These are phyloP conservation scores for Stephania yunnanensis DNA, from an alignment of 164 flowering plant species.

Conservation along the genomic window DNA sequence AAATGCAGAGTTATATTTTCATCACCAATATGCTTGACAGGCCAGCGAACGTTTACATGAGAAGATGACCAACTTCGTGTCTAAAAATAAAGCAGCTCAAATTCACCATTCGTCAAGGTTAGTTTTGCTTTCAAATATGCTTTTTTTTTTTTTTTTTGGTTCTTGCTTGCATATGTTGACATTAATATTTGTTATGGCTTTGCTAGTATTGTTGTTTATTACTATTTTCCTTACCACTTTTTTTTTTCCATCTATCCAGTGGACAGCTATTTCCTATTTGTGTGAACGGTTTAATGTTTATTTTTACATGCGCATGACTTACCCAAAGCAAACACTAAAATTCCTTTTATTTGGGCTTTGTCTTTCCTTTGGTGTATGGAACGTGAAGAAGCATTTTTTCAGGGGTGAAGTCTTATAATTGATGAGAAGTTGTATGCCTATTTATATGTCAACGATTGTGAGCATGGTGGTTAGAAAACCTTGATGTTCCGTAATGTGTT, in stretches of 20 bases:
- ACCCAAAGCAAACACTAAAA: not conserved
- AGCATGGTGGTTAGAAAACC: not conserved
- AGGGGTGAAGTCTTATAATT: not conserved
- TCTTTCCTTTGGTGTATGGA: not conserved
- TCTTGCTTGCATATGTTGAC: too few species aligned
- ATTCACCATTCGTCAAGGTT: conserved; percentile 75
- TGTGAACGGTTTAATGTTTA: not conserved
- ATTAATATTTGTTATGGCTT: too few species aligned
- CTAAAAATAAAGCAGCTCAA: conserved; percentile 97
- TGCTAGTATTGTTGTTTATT: not conserved
- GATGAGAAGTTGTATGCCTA: too few species aligned
- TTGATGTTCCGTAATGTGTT: too few species aligned
- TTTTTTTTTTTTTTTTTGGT: not conserved
- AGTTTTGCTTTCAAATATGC: not conserved
- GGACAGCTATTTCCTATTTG: not conserved
- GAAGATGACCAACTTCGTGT: conserved; percentile 80
- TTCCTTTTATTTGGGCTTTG: not conserved
- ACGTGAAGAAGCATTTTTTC: not conserved
- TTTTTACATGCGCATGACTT: not conserved
- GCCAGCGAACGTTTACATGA: conserved; percentile 86
- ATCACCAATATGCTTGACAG: conserved; percentile 38
- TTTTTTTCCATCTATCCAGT: not conserved
- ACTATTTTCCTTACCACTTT: not conserved
- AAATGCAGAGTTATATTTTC: conserved; percentile 10
- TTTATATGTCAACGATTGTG: not conserved